These are phyloP conservation scores for Penicillium brasilianum DNA, from an alignment of 2,329 filamentous ascomycete genomes.

Conservation along the genomic window DNA sequence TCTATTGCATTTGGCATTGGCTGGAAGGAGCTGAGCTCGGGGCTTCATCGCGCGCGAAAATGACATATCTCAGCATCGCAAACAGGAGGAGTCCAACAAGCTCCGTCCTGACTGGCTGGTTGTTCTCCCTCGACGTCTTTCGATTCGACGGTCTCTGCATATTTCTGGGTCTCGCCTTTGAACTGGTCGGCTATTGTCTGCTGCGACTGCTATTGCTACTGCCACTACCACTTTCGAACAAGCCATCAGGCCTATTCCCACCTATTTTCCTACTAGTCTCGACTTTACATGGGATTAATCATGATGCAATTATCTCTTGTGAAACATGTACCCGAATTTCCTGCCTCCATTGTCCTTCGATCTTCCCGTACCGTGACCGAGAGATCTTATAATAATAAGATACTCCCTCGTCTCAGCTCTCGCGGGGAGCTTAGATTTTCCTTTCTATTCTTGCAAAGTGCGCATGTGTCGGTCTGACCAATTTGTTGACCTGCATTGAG, in stretches of 20 bases:
- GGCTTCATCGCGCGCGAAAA: conserved; percentile 23
- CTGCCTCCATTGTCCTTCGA: background rate
- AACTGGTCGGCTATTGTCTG: conserved; percentile 9
- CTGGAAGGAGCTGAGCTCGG: conserved; percentile 27
- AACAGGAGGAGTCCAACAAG: conserved; percentile 10
- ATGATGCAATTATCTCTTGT: conserved; percentile 16
- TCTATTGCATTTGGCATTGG: conserved; percentile 28
- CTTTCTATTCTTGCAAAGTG: conserved; percentile 10
- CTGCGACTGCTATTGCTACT: background rate
- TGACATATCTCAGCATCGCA: conserved; percentile 32
- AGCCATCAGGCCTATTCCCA: conserved; percentile 18
- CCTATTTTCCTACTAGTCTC: conserved; percentile 18
- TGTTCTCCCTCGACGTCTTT: conserved; percentile 9
- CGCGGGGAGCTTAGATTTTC: conserved; percentile 13
- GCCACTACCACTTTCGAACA: conserved; percentile 3
- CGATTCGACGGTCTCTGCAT: conserved; percentile 27
- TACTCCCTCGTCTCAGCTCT: conserved; percentile 5
- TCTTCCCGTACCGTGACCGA: background rate
- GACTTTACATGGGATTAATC: conserved; percentile 3
- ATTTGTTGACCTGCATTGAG: conserved; percentile 21
- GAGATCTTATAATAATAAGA: conserved; percentile 27
- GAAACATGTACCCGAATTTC: conserved; percentile 18
- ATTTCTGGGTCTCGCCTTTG: conserved; percentile 27
- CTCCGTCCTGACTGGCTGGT: conserved; percentile 24
- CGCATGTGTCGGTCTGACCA: conserved; percentile 23